Conservation (phyloP, 345 rosid genomes). For the Eucalyptus tenuipes region DNA sequence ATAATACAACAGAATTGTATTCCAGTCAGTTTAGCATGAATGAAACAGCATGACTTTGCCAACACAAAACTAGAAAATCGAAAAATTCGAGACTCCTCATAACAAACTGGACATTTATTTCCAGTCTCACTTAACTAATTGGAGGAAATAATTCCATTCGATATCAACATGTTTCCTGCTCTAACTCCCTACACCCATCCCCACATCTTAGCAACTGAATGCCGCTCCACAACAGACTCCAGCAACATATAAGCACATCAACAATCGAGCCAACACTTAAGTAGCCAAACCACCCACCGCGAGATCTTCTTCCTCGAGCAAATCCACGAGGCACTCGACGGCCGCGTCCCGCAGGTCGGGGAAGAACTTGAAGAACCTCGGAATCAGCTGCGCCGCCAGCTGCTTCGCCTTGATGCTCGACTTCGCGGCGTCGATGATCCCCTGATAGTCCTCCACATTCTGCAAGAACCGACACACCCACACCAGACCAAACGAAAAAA, state of each 20-base stretch:
- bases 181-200: not conserved
- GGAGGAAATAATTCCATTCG: not conserved
- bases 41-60: not conserved
- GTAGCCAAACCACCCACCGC: constrained; percentile 37
- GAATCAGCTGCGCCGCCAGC: constrained; percentile 95
- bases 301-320: constrained; percentile 86
- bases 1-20: not conserved
- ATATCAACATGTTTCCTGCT: rapidly evolving
- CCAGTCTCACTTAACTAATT: not conserved
- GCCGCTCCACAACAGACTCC: not conserved
- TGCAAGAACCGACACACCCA: not conserved
- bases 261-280: not conserved
- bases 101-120: not conserved
- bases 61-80: not conserved
- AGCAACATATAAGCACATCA: not conserved
- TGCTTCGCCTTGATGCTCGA: constrained; percentile 83
- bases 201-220: not conserved
- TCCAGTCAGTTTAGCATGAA: not conserved
- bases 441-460: constrained; percentile 84
- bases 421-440: constrained; percentile 67
- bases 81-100: not conserved
- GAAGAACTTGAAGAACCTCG: constrained; percentile 95
- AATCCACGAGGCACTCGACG: constrained; percentile 70
- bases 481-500: not conserved
- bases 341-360: constrained; percentile 66